Conservation (phyloP, 176 grass and related monocot genomes). For the Themeda triandra region DNA sequence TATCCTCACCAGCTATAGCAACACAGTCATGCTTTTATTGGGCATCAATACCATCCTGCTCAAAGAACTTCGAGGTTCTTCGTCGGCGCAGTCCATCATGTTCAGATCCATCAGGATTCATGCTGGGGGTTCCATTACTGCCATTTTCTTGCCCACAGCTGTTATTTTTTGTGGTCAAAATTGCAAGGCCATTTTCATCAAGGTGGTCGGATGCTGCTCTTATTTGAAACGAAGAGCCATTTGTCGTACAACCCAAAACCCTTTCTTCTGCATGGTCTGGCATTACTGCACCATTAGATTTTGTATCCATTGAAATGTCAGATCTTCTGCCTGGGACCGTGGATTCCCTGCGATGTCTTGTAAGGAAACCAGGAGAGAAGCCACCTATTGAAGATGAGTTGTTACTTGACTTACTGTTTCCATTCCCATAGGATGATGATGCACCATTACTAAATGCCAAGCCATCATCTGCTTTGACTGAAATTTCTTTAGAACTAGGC, state of each 20-base stretch:
- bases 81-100: conserved; percentile 34
- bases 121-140: background rate
- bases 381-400: conserved; percentile 13
- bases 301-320: conserved; percentile 12
- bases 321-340: background rate
- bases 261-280: conserved; percentile 29
- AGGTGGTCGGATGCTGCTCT: background rate
- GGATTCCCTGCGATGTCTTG: conserved; percentile 16
- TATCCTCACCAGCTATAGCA: background rate
- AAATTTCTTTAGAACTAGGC: conserved; percentile 15
- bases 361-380: conserved; percentile 24
- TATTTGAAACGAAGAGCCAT: background rate
- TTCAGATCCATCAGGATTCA: conserved; percentile 16
- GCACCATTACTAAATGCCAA: conserved; percentile 25
- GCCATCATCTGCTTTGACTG: conserved; percentile 21
- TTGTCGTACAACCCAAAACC: conserved; percentile 8
- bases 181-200: conserved; percentile 33
- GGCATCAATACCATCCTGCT: conserved; percentile 39
- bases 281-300: conserved; percentile 18
- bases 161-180: conserved; percentile 9
- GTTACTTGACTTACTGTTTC: conserved; percentile 19
- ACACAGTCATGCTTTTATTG: conserved; percentile 25
- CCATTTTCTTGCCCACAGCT: conserved; percentile 24
- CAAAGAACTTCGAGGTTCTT: conserved; percentile 30
- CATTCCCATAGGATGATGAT: conserved; percentile 32